Conservation (phyloP, 805 yeast genomes). For the Candida sonorensis region DNA sequence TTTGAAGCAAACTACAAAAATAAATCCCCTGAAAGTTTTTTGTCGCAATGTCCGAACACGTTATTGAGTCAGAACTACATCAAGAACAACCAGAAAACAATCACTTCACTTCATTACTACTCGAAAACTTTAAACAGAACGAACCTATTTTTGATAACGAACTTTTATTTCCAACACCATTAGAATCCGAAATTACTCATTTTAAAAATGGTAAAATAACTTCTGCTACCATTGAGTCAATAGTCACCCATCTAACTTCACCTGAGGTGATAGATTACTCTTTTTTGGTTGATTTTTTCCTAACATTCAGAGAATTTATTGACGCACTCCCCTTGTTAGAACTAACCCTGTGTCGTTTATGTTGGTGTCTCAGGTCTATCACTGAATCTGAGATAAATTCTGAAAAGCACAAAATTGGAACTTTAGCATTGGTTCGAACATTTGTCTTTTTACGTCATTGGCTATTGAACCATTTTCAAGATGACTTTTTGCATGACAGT, state of each 20-base stretch:
- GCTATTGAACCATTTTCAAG: slow-evolving; percentile 79
- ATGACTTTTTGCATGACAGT: slow-evolving; percentile 62
- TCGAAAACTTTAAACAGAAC: slow-evolving; percentile 24
- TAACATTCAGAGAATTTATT: slow-evolving; percentile 71
- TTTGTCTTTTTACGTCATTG: slow-evolving; percentile 88
- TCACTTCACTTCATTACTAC: no score
- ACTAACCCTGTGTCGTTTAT: slow-evolving; percentile 54
- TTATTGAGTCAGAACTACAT: no score
- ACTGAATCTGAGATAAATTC: slow-evolving; percentile 9
- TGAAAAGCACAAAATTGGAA: slow-evolving; percentile 42
- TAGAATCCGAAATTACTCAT: slow-evolving; percentile 25
- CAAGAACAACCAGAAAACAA: no score
- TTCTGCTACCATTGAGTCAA: slow-evolving; percentile 30
- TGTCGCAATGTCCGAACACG: no score
- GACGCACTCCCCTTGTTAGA: slow-evolving; percentile 52
- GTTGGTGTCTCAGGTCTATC: slow-evolving; percentile 54
- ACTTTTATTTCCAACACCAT: slow-evolving; percentile 27
- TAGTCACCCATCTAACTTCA: slow-evolving; percentile 58
- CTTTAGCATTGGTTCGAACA: slow-evolving; percentile 66
- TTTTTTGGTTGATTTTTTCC: slow-evolving; percentile 76
- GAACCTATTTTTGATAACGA: slow-evolving; percentile 29
- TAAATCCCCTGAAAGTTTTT: no score
- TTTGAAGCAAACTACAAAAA: no score
- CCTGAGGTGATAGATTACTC: slow-evolving; percentile 73
- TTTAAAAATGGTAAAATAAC: slow-evolving; percentile 12